These are phyloP conservation scores for Aspergillus puulaauensis DNA, from an alignment of 2,329 filamentous ascomycete species.

Conservation along the genomic window DNA sequence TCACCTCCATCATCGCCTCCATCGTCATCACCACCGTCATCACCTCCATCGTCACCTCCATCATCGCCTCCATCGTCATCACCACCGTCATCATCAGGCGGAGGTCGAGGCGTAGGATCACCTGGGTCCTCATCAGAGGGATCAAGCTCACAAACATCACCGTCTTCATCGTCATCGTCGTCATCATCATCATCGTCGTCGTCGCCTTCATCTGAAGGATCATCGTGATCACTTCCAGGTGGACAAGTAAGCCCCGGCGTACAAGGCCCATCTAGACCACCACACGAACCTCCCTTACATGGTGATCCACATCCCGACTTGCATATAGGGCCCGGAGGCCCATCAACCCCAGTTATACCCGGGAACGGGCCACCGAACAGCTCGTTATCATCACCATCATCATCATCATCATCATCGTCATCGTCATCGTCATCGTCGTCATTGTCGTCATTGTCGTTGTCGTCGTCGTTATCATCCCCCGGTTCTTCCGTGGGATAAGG, in stretches of 20 bases:
- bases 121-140: not conserved
- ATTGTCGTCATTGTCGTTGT: not conserved
- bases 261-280: not conserved
- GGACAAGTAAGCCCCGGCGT: not conserved
- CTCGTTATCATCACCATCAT: not conserved
- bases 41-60: not conserved
- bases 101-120: not conserved
- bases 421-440: not conserved
- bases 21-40: no score
- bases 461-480: not conserved
- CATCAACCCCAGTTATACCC: not conserved
- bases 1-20: no score
- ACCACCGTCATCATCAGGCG: not conserved
- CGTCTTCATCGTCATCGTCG: not conserved
- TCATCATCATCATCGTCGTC: not conserved
- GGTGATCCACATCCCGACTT: not conserved
- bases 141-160: not conserved
- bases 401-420: not conserved
- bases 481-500: slow-evolving; percentile 1
- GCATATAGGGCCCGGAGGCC: not conserved
- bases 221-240: not conserved
- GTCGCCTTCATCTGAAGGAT: not conserved
- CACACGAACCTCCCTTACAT: not conserved
- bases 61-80: no score
- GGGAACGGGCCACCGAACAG: not conserved